These are phyloP conservation scores for Onygenales sp. DNA, from an alignment of 2,329 filamentous ascomycete species.

Conservation along the genomic window DNA sequence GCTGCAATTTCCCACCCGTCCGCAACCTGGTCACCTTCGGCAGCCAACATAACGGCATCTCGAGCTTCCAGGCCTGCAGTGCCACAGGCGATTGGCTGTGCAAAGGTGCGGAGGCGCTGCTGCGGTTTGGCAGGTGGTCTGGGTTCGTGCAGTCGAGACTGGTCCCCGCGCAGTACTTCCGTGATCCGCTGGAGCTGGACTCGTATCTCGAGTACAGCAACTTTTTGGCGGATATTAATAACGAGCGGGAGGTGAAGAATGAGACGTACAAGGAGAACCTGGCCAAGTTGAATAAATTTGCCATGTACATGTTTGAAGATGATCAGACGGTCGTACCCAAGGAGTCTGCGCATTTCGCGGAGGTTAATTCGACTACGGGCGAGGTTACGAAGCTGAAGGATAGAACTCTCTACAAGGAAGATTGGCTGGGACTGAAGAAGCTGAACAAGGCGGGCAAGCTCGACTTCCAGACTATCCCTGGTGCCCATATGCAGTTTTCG, in stretches of 20 bases:
- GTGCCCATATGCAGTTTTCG: conserved; percentile 73
- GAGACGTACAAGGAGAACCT: conserved; percentile 62
- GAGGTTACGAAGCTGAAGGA: conserved; percentile 59
- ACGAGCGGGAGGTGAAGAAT: conserved; percentile 72
- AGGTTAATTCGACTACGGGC: conserved; percentile 60
- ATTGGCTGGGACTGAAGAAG: conserved; percentile 79
- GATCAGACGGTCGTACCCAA: conserved; percentile 82
- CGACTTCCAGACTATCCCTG: conserved; percentile 62
- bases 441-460: conserved; percentile 73
- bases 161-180: conserved; percentile 92
- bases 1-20: conserved; percentile 69
- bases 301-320: conserved; percentile 81
- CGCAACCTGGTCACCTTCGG: conserved; percentile 79
- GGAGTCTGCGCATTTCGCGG: conserved; percentile 82
- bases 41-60: conserved; percentile 86
- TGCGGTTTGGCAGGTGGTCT: conserved; percentile 74
- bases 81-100: conserved; percentile 64
- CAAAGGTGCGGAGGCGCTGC: conserved; percentile 64
- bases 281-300: conserved; percentile 61
- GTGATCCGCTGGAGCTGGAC: conserved; percentile 58
- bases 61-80: conserved; percentile 66
- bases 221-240: conserved; percentile 93
- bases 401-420: conserved; percentile 68
- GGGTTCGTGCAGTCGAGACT: conserved; percentile 65
- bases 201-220: conserved; percentile 72